Evolutionary conservation across 371 early-diverging fungal genomes (phyloP).

Genomic region (Amoeboaphelidium protococcarum): DNA sequence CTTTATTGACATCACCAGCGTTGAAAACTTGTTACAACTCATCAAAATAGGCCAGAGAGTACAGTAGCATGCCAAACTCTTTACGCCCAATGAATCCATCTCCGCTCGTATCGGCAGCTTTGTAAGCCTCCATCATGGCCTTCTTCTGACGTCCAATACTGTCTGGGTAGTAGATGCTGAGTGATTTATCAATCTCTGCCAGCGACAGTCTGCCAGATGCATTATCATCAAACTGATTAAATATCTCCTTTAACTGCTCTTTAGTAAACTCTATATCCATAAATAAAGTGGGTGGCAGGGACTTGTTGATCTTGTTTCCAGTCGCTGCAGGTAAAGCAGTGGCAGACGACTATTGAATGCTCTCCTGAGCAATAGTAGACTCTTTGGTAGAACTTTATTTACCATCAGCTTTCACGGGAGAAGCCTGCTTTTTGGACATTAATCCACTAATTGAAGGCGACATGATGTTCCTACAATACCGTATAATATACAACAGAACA

Average conservation of each 20-base stretch:
- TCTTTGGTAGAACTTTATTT: no score
- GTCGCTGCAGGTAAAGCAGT: no score
- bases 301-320: no score
- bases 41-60: slow-evolving; percentile 6
- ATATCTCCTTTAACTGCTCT: background rate
- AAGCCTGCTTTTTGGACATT: no score
- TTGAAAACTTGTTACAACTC: slow-evolving; percentile 6
- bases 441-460: no score
- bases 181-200: slow-evolving; percentile 9
- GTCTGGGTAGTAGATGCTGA: slow-evolving; percentile 3
- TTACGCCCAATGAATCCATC: slow-evolving; percentile 9
- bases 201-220: slow-evolving; percentile 8
- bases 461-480: no score
- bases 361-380: no score
- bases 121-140: slow-evolving; percentile 12
- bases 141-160: slow-evolving; percentile 7
- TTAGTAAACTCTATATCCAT: background rate
- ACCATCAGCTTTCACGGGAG: no score
- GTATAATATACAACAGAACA: no score
- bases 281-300: background rate
- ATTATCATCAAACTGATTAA: slow-evolving; percentile 7
- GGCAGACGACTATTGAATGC: no score
- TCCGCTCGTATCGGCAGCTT: slow-evolving; percentile 6
- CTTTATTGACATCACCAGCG: slow-evolving; percentile 7
- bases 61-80: slow-evolving; percentile 8